Evolutionary conservation across 1,284 basidiomycete species (phyloP), one percentile per base, ranked within the genome.

Genomic region (Anthracocystis setariae): DNA sequence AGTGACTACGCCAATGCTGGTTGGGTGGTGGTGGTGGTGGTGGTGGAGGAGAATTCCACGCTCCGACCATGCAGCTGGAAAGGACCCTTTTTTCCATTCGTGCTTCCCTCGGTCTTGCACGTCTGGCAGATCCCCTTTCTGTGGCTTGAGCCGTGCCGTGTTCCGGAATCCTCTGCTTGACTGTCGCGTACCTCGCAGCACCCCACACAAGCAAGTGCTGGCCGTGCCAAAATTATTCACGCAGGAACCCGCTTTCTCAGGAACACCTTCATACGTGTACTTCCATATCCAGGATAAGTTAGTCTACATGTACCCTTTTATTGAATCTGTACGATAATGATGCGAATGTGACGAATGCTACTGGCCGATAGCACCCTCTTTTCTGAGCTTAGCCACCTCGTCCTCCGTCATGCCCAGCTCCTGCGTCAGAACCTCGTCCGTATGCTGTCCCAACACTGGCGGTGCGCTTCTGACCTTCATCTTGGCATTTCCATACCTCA

Each of bases 401-500:
- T 88, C 85, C 50, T 78, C 63, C 39, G 83, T 84, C 82, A 91
- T 91, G 21, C 90, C 92, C 55, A 93, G 82, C 78, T 92, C 91
- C n/a, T 68, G n/a, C 29, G 21, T 59, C 45, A 85, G 55, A 13
- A 85, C 78, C 58, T 84, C 84, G 54, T 82, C 76, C 9, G 82
- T 83, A 63, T 85, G 84, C 65, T 85, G 76, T 8, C 81, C 79
- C 8, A 85, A 64, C 3, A 83, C 84, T 0, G 80, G 80, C 23
- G 81, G 78, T 4, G 77, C 58, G 17, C 72, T 43, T 0, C 61
- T 65, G 23, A 80, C 60, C 56, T 67, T 56, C 84, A 84, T 84
- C 57, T 90, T 89, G 78, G 88, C 85, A 3, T 92, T 92, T 77
- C 95, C 92, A 85, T 95, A 97, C 17, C 87, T 86, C 35, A 96